A percentile compares a stretch with the other conserved stretches of the same genome.
Evolutionary conservation across 441 rosid genomes (phyloP).

Genomic region (California macrophylla): DNA sequence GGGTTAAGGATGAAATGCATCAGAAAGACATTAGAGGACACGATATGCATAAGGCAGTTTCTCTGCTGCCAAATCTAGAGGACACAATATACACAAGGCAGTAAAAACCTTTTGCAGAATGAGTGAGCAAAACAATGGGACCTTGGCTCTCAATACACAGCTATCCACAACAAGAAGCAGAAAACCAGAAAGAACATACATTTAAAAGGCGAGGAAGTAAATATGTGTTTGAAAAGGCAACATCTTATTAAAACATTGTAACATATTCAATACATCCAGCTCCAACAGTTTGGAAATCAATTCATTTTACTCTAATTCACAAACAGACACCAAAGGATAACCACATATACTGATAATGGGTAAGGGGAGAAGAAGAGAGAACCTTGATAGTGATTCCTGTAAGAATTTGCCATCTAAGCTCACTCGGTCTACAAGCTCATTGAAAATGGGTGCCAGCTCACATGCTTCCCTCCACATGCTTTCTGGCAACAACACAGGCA

Average conservation of each 20-base stretch:
- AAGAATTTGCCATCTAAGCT: conserved; percentile 82
- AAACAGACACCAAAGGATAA: not conserved
- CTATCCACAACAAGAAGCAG: not conserved
- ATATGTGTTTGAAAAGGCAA: not conserved
- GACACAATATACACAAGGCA: not conserved
- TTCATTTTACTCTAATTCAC: not conserved
- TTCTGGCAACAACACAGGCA: conserved; percentile 71
- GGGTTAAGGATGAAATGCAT: not conserved
- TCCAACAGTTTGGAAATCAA: not conserved
- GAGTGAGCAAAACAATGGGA: not conserved
- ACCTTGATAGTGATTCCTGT: conserved; percentile 81
- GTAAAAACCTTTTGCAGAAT: not conserved
- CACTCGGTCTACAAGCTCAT: conserved; percentile 86
- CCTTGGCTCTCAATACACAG: not conserved
- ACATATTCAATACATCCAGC: not conserved
- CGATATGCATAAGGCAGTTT: not conserved
- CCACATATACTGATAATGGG: not conserved
- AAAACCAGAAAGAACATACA: not conserved
- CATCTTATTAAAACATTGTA: not conserved
- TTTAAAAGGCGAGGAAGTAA: not conserved
- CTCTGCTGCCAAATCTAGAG: not conserved
- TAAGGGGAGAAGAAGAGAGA: conserved; percentile 10
- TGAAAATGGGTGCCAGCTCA: conserved; percentile 82
- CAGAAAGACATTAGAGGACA: not conserved
- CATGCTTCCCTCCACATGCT: conserved; percentile 71